These are phyloP conservation scores for Macrolepiota fuliginosa DNA, from an alignment of 768 basidiomycete genomes.

Conservation along the genomic window DNA sequence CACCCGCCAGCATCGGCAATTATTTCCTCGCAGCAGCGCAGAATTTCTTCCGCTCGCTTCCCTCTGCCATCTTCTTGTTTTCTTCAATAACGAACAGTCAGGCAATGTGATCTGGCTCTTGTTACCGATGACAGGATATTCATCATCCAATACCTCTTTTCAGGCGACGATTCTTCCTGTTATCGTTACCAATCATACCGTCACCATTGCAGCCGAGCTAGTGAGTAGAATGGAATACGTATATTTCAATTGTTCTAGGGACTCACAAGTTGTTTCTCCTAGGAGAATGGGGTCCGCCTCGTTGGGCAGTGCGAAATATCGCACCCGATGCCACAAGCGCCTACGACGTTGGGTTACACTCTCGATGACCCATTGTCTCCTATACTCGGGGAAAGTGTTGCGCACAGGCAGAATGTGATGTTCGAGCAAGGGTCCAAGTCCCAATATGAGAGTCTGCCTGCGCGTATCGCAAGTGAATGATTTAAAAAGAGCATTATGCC, in stretches of 20 bases:
- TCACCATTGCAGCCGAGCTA: constrained; percentile 92
- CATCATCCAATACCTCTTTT: constrained; percentile 1
- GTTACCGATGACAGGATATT: background rate
- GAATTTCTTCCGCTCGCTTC: constrained; percentile 87
- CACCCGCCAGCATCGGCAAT: constrained; percentile 70
- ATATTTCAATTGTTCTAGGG: constrained; percentile 18
- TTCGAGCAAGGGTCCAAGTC: constrained; percentile 58
- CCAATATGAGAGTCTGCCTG: constrained; percentile 51
- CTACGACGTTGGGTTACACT: constrained; percentile 21
- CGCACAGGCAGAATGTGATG: constrained; percentile 57
- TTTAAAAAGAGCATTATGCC: background rate
- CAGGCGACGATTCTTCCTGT: constrained; percentile 83
- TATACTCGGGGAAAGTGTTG: constrained; percentile 43
- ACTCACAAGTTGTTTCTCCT: constrained; percentile 6
- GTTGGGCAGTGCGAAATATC: constrained; percentile 95
- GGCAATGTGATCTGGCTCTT: constrained; percentile 22
- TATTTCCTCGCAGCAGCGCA: constrained; percentile 90
- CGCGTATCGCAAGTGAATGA: constrained; percentile 61
- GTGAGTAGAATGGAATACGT: constrained; percentile 33
- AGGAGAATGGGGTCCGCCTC: constrained; percentile 75
- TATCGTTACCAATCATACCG: constrained; percentile 91
- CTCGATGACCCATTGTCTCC: constrained; percentile 41
- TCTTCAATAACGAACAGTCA: constrained; percentile 87
- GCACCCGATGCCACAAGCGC: constrained; percentile 57
- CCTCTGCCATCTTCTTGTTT: constrained; percentile 92